Evolutionary conservation across 129 eudicot genomes (phyloP).

Genomic region (Rutidosis leptorrhynchoides): DNA sequence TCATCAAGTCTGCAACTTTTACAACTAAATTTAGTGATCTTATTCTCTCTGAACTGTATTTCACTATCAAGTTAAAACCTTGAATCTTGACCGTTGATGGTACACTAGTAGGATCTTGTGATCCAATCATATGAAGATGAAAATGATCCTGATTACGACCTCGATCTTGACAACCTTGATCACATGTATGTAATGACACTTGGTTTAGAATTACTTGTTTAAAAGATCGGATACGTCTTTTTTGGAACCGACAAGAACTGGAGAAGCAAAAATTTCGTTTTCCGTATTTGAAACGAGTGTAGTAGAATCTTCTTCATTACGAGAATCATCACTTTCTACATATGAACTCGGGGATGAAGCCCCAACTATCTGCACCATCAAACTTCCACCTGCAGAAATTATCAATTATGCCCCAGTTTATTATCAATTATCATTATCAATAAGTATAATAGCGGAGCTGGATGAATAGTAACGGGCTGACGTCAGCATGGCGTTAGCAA

Average conservation of each 20-base stretch:
- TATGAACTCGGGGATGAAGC: constrained; percentile 46
- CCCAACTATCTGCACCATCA: constrained; percentile 74
- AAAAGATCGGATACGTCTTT: constrained; percentile 34
- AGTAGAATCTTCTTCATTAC: constrained; percentile 28
- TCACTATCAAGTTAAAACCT: background rate
- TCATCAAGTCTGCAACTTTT: background rate
- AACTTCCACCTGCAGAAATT: constrained; percentile 62
- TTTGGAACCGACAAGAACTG: constrained; percentile 40
- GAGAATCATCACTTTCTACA: constrained; percentile 6
- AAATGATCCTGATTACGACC: background rate
- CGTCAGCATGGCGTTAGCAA: too few relatives aligned
- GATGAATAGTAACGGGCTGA: too few relatives aligned
- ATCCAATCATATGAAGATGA: background rate
- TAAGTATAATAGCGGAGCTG: too few relatives aligned
- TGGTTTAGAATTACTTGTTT: constrained; percentile 33
- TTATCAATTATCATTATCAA: too few relatives aligned
- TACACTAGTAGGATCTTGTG: background rate
- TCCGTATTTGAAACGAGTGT: constrained; percentile 36
- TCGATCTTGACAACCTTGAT: background rate
- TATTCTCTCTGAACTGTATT: background rate
- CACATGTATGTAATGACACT: background rate
- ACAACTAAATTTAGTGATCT: background rate
- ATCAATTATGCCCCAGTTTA: constrained; percentile 10
- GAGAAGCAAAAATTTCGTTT: constrained; percentile 41
- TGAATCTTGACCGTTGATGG: background rate